Evolutionary conservation across 139 green algal genomes (phyloP).

Genomic region (Dunaliella primolecta): DNA sequence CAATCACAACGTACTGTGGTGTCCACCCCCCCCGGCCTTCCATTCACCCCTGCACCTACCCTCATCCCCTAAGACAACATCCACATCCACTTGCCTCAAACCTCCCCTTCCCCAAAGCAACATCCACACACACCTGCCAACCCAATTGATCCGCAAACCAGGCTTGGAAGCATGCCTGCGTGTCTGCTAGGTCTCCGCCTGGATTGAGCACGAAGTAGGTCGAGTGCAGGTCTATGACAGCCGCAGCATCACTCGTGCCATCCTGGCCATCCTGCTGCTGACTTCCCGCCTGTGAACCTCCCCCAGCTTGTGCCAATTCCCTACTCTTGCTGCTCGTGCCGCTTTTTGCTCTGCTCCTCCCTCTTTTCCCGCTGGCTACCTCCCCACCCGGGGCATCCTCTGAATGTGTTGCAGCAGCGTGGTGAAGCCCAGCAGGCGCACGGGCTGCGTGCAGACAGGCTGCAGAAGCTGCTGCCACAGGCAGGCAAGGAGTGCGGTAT

Average conservation of each 20-base stretch:
- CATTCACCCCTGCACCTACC: too few species aligned
- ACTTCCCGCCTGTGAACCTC: constrained; percentile 9
- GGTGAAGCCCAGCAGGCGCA: too few species aligned
- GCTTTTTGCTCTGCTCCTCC: constrained; percentile 2
- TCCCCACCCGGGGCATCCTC: too few species aligned
- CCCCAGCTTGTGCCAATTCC: too few species aligned
- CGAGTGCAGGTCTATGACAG: constrained; percentile 27
- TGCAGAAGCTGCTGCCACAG: neutral
- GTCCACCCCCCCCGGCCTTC: too few species aligned
- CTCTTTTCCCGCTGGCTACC: too few species aligned
- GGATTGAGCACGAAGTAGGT: constrained; percentile 89
- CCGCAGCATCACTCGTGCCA: neutral
- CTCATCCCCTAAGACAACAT: too few species aligned
- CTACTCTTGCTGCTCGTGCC: neutral
- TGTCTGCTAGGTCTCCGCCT: constrained; percentile 72
- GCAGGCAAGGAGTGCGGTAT: constrained; percentile 53
- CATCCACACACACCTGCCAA: constrained; percentile 74
- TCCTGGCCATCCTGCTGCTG: neutral
- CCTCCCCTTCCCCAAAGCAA: too few species aligned
- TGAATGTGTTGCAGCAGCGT: too few species aligned
- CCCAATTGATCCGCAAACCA: constrained; percentile 56
- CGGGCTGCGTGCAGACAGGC: neutral
- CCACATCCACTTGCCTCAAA: too few species aligned
- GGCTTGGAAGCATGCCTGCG: constrained; percentile 73
- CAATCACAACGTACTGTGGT: too few species aligned